A percentile compares a stretch with the other conserved stretches of the same genome.
These are phyloP conservation scores for Thraustotheca clavata DNA, from an alignment of 352 stramenopile species.

Conservation along the genomic window DNA sequence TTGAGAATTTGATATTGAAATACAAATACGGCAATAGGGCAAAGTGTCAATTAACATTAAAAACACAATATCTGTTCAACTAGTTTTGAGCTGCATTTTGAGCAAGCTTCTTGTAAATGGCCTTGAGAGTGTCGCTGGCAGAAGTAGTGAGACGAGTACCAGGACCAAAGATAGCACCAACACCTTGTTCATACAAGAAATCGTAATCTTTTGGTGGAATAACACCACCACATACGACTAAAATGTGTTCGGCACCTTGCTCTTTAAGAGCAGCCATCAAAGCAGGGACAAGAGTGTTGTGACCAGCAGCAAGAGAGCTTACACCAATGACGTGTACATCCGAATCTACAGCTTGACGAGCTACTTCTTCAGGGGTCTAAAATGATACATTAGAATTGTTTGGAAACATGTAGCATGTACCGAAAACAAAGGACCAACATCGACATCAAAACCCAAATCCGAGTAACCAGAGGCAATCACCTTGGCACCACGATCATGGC, in stretches of 20 bases:
- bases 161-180: constrained; percentile 91
- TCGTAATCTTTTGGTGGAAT: constrained; percentile 96
- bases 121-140: constrained; percentile 44
- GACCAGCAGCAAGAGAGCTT: constrained; percentile 88
- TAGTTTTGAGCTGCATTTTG: constrained; percentile 6
- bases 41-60: no score
- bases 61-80: no score
- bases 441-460: constrained; percentile 97
- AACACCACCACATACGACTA: constrained; percentile 93
- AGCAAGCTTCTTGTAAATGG: constrained; percentile 43
- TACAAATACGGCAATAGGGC: no score
- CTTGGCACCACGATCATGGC: constrained; percentile 95
- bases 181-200: constrained; percentile 89
- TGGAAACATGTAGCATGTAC: constrained; percentile 25
- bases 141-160: constrained; percentile 88
- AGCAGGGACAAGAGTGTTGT: constrained; percentile 92
- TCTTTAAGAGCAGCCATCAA: constrained; percentile 89
- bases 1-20: no score
- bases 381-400: not conserved
- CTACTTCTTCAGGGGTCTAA: constrained; percentile 47
- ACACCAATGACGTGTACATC: constrained; percentile 93
- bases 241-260: constrained; percentile 87
- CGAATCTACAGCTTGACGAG: constrained; percentile 85
- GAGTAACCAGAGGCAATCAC: constrained; percentile 95
- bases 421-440: constrained; percentile 94